Conservation (phyloP, 2,329 filamentous ascomycete genomes). For the Lasiodiplodia sp. region DNA sequence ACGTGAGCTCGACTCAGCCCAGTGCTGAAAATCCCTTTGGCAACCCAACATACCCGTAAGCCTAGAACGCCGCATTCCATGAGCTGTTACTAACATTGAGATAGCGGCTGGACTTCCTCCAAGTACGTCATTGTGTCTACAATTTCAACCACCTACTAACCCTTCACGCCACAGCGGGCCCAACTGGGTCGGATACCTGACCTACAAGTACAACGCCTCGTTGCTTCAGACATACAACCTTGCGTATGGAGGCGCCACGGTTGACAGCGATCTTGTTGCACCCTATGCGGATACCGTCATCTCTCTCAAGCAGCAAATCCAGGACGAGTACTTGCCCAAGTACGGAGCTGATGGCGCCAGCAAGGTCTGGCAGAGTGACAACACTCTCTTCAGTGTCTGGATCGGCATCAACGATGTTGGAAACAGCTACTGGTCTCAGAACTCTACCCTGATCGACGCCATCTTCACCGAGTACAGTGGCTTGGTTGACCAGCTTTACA, state of each 20-base stretch:
- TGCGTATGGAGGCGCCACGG: slow-evolving; percentile 62
- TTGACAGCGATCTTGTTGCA: slow-evolving; percentile 59
- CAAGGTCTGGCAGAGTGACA: slow-evolving; percentile 33
- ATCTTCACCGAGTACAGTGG: slow-evolving; percentile 49
- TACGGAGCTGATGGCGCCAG: slow-evolving; percentile 45
- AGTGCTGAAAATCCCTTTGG: slow-evolving; percentile 64
- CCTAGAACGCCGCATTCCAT: not conserved
- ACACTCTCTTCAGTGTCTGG: slow-evolving; percentile 43
- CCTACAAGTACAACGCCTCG: slow-evolving; percentile 54
- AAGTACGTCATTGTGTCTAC: slow-evolving; percentile 23
- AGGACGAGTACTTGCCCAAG: slow-evolving; percentile 50
- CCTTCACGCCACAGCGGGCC: slow-evolving; percentile 51
- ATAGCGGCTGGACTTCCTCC: slow-evolving; percentile 32
- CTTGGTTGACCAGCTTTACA: slow-evolving; percentile 52
- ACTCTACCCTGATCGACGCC: slow-evolving; percentile 39
- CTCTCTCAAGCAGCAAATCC: slow-evolving; percentile 61
- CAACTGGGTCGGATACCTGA: slow-evolving; percentile 63
- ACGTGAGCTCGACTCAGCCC: slow-evolving; percentile 60
- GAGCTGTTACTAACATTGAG: not conserved
- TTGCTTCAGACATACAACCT: slow-evolving; percentile 61
- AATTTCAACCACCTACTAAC: not conserved
- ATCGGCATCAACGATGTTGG: slow-evolving; percentile 66
- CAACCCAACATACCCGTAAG: slow-evolving; percentile 63
- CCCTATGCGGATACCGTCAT: slow-evolving; percentile 60
- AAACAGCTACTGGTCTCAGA: slow-evolving; percentile 55